Base-by-base conservation (phyloP, 192 early-diverging fungal genomes). In the Coemansia sp. region DNA sequence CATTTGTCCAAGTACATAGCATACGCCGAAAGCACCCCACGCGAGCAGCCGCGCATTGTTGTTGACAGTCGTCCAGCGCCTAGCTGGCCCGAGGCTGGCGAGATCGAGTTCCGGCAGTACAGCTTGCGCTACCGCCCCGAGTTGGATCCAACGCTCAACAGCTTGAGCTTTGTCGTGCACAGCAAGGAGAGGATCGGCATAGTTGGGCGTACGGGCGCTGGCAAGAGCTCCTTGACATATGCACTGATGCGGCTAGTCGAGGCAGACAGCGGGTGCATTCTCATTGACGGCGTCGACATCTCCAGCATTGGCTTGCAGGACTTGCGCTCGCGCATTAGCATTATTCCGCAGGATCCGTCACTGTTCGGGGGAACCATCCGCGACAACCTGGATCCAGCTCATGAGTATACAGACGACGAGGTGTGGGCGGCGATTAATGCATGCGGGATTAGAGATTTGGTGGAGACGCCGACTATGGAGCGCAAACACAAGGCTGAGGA, bases 141-240 rank as follows among this genome's bases (percentile, higher is more conserved):
- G 15, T 15, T 45, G 14, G 24, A 61, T 31, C 60, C 42, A 19
- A 41, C 15, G 15, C 67, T 70, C n/a, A 46, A 59, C 14, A 32
- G 87, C 35, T 60, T 95, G 27, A 79, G 74, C 11, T 59, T 91
- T 31, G 46, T 71, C 12, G 72, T 93, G 42, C 83, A 74, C 20
- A 71, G 77, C 0, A 86, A 83, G 5, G 87, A 92, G 73, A 93
- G 93, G 73, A 90, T 98, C 66, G 96, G 93, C 39, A 87, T 98
- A 68, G 93, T 95, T 47, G 95, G 94, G 17, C 86, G 95, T 12
- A 93, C 94, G 2, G 93, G 93, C 12, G 88, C 91, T 9, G 93
- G 92, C 19, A 94, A 94, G 74, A 88, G 87, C 10, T 89, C 89
- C 0, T 71, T 95, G 45, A 84, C 88, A 3, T 70, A 91, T 31